Evolutionary conservation across 441 rosid genomes (phyloP).

Genomic region (Aquilaria agallochum): DNA sequence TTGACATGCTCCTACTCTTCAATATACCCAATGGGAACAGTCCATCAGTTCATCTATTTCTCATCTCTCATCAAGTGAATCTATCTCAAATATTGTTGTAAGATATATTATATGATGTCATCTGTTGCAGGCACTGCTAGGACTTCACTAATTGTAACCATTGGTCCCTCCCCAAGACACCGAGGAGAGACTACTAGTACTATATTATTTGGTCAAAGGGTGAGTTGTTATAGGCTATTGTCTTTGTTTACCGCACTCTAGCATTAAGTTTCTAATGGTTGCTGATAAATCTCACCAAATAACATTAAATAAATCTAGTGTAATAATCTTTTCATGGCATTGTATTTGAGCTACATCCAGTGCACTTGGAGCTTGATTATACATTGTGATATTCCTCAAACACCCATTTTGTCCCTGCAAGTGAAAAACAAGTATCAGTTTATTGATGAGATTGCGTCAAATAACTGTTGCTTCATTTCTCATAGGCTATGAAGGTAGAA

Average conservation of each 20-base stretch:
- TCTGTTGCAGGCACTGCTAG: conserved; percentile 83
- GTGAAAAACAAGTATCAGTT: background rate
- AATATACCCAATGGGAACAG: conserved; percentile 12
- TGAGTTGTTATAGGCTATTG: conserved; percentile 22
- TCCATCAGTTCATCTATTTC: background rate
- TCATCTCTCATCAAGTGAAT: conserved; percentile 4
- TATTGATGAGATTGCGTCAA: conserved; percentile 2
- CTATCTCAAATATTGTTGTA: conserved; percentile 1
- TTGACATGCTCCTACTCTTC: conserved; percentile 3
- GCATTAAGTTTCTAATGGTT: too few relatives aligned
- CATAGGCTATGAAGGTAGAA: conserved; percentile 98
- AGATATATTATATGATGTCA: conserved; percentile 4
- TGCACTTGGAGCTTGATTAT: background rate
- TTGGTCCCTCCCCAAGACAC: conserved; percentile 98
- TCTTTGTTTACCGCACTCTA: too few relatives aligned
- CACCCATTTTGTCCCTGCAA: background rate
- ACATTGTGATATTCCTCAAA: background rate
- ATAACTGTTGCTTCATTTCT: conserved; percentile 13
- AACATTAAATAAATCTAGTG: too few relatives aligned
- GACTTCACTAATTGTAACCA: conserved; percentile 90
- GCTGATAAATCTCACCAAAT: too few relatives aligned
- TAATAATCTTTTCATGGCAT: background rate
- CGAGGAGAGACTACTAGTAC: conserved; percentile 99
- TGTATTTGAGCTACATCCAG: conserved; percentile 1
- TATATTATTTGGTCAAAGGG: conserved; percentile 99